A percentile compares a stretch with the other conserved stretches of the same genome.
These are phyloP conservation scores for Nowakowskiella sp. DNA, from an alignment of 192 early-diverging fungal species.

Conservation along the genomic window DNA sequence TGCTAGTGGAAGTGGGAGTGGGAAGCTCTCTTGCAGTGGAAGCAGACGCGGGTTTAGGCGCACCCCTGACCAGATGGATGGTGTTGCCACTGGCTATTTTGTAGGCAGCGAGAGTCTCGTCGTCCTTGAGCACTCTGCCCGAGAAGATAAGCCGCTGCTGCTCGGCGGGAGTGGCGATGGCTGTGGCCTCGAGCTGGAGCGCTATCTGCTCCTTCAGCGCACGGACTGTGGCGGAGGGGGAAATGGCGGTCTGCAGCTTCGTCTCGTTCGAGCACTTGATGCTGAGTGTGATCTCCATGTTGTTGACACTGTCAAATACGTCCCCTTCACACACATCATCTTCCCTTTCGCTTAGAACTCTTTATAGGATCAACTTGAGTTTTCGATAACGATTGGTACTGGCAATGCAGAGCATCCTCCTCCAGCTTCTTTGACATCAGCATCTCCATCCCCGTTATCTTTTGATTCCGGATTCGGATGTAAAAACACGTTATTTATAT, in stretches of 20 bases:
- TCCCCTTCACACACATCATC: no score
- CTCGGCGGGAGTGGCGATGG: constrained; percentile 44
- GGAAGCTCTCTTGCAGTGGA: constrained; percentile 8
- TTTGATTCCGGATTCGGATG: no score
- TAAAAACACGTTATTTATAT: no score
- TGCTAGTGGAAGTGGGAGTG: constrained; percentile 5
- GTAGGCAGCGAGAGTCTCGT: constrained; percentile 63
- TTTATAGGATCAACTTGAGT: no score
- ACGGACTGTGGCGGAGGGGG: constrained; percentile 49
- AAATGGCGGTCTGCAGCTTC: constrained; percentile 58
- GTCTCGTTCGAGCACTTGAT: constrained; percentile 69
- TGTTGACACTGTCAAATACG: no score
- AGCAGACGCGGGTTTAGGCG: constrained; percentile 29
- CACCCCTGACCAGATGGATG: constrained; percentile 82
- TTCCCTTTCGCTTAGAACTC: no score
- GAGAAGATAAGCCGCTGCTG: constrained; percentile 87
- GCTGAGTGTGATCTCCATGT: constrained; percentile 59
- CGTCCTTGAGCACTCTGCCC: constrained; percentile 90
- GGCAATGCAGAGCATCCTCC: no score
- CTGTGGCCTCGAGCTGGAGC: constrained; percentile 36
- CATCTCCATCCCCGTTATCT: no score
- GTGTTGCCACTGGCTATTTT: constrained; percentile 83
- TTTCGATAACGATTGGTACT: no score
- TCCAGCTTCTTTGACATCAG: no score
- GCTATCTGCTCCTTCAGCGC: constrained; percentile 72